Percentiles rank a stretch among this genome's conserved stretches.
Conservation (phyloP, 2,329 filamentous ascomycete species). For the Sclerotinia nivalis region DNA sequence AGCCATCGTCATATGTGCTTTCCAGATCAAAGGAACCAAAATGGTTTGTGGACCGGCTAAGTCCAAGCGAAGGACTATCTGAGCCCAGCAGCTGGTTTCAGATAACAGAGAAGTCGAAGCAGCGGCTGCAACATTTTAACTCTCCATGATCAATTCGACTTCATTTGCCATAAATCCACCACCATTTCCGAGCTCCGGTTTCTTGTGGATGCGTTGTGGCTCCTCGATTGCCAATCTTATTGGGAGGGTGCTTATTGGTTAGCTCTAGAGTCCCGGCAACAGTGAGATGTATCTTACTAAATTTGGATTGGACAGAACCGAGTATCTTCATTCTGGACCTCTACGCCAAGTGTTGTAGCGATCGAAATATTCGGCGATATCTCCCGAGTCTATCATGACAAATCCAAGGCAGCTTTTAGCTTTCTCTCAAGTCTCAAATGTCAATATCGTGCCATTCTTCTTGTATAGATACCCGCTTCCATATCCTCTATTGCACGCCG, state of each 20-base stretch:
- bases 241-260: too few relatives aligned
- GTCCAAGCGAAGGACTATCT: neutral
- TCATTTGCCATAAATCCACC: neutral
- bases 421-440: neutral
- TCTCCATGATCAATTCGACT: neutral
- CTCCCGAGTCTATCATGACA: neutral
- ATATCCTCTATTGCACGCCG: neutral
- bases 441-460: neutral
- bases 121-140: neutral
- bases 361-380: neutral
- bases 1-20: neutral
- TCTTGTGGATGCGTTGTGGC: neutral
- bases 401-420: neutral
- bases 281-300: too few relatives aligned
- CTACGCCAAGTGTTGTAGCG: neutral
- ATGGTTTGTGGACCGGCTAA: too few relatives aligned
- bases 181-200: too few relatives aligned
- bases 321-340: neutral
- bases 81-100: neutral
- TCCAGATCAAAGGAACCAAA: neutral
- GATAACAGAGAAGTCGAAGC: too few relatives aligned
- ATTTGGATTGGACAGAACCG: neutral
- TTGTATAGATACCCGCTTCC: accelerated
- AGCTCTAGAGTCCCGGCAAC: too few relatives aligned
- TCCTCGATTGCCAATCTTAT: too few relatives aligned